These are phyloP conservation scores for Wickerhamiella alocasiicola DNA, from an alignment of 805 yeast species.

Conservation along the genomic window DNA sequence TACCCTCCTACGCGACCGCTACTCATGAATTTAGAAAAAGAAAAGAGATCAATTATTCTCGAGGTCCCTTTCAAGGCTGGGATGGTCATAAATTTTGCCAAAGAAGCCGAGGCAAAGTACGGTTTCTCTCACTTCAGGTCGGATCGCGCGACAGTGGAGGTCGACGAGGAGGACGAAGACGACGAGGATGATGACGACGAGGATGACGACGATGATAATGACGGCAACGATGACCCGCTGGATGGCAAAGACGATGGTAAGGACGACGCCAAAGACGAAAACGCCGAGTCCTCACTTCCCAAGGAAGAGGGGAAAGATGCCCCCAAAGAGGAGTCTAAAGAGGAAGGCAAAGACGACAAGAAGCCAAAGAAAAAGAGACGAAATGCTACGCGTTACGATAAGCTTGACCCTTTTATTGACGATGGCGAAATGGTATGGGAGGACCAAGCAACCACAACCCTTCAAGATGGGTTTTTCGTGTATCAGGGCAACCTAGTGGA, in stretches of 20 bases:
- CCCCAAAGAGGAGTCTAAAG: slow-evolving; percentile 28
- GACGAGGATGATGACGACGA: slow-evolving; percentile 37
- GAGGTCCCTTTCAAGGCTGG: slow-evolving; percentile 4
- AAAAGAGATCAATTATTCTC: slow-evolving; percentile 7
- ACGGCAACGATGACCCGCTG: slow-evolving; percentile 36
- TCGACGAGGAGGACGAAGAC: slow-evolving; percentile 40
- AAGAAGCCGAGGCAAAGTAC: slow-evolving; percentile 69
- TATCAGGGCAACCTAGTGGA: slow-evolving; percentile 81
- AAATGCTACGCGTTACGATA: slow-evolving; percentile 43
- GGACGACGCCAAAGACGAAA: slow-evolving; percentile 33
- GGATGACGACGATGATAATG: slow-evolving; percentile 28
- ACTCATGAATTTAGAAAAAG: no score
- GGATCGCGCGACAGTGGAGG: slow-evolving; percentile 43
- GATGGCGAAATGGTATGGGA: slow-evolving; percentile 88
- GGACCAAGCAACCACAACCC: slow-evolving; percentile 78
- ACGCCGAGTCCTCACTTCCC: no score
- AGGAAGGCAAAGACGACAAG: slow-evolving; percentile 28
- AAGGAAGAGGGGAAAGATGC: slow-evolving; percentile 29
- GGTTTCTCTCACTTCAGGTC: slow-evolving; percentile 69
- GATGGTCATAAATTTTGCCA: slow-evolving; percentile 18
- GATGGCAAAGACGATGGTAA: slow-evolving; percentile 28
- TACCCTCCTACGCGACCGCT: no score
- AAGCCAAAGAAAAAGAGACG: slow-evolving; percentile 20
- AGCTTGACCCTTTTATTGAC: slow-evolving; percentile 91
- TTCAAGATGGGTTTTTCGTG: slow-evolving; percentile 86